Percentiles rank a stretch among this genome's conserved stretches.
Conservation (phyloP, 345 rosid genomes). For the Ricinus communis region DNA sequence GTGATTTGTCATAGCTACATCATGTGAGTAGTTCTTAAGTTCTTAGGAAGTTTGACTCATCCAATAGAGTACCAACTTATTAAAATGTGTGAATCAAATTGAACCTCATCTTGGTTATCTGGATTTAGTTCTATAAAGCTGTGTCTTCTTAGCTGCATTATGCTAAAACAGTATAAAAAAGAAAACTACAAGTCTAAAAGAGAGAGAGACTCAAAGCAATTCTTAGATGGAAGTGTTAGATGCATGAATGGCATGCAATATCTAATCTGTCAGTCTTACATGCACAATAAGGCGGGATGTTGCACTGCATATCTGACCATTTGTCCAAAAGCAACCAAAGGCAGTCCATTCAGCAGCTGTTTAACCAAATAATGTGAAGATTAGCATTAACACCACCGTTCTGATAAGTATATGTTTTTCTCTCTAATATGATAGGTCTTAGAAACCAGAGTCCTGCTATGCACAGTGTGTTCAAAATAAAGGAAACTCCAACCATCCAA, state of each 20-base stretch:
- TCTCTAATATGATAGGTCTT: background rate
- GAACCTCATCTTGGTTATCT: background rate
- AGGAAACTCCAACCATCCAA: conserved; percentile 1
- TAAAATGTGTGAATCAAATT: background rate
- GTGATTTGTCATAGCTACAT: background rate
- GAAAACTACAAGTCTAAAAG: background rate
- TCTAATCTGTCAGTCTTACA: conserved; percentile 44
- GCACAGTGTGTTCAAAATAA: conserved; percentile 14
- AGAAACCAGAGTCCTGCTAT: conserved; percentile 6
- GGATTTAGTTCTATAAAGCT: background rate
- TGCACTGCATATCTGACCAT: conserved; percentile 98
- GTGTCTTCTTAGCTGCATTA: background rate
- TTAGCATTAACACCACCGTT: background rate
- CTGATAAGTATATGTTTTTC: background rate
- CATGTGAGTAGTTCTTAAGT: background rate
- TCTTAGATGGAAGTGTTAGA: background rate
- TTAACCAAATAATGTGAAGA: conserved; percentile 17
- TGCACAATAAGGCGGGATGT: conserved; percentile 93
- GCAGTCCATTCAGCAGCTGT: conserved; percentile 88
- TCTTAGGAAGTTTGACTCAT: background rate
- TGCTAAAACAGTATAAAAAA: background rate
- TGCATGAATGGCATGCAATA: background rate
- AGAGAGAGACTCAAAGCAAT: background rate
- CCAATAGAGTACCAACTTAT: background rate
- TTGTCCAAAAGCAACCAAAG: conserved; percentile 96